Evolutionary conservation across 345 rosid species (phyloP), one percentile per base, ranked within the genome.

Genomic region (Theobroma cacao): DNA sequence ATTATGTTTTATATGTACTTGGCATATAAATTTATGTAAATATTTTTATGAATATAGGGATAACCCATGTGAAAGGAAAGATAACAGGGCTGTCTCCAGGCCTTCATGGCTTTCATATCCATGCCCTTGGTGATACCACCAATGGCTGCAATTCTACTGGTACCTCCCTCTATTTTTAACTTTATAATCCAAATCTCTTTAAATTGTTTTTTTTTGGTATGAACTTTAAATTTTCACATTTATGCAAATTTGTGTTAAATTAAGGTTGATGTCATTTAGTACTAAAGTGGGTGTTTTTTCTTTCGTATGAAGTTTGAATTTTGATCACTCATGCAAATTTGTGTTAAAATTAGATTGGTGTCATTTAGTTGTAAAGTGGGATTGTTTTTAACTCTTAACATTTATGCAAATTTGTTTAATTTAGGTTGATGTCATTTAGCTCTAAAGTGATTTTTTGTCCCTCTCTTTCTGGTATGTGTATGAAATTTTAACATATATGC

Each of bases 121-220:
- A 94, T 82, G 91, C 95, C 78, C 91, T 90, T 68, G 98, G 97
- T 8, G 98, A 94, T 80, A 93, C 97, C 71, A 90, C 98, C 78
- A 94, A 94, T 80, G 97, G 97, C 80, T 95, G 99, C 92, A 95
- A 72, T 83, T 95, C 99, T 75, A 95, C 99, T 71, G 99, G 98
- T 90, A 63, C 41, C 66, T 10, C 28, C 18, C 15, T 45, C 43
- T 30, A 12, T 63, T 20, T 45, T 65, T 8, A 9, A 43, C 33
- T n/a, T 62, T 48, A 36, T 17, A 34, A 68, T 38, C 56, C 66
- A 13, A 31, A 30, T 58, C 12, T 53, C 0, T 30, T 48, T 47
- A 9, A 36, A 0, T 28, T 30, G 22, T 60, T 63, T 1, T 61
- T 14, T 36, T 59, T 70, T 40, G n/a, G 22, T 17, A 26, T 63